Base-by-base conservation (phyloP, 805 yeast species). In the Nakazawaea wickerhamii region DNA sequence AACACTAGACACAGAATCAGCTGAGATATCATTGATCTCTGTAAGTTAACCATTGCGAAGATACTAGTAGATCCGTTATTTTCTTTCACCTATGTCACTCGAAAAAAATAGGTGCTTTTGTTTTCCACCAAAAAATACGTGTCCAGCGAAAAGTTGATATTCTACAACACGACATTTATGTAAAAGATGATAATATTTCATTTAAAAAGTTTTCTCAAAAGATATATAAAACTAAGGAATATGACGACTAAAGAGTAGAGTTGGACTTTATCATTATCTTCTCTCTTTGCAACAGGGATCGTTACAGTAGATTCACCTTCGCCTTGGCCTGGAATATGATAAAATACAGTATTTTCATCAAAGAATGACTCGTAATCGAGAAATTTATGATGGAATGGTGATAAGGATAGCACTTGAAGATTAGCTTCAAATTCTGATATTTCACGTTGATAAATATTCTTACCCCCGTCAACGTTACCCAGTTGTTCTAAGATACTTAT, bases 331-430 rank as follows among this genome's bases (percentile, higher is more conserved):
- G 4, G 10, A n/a, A 42, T 19, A 6, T 38, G 46, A 26, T 43
- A 43, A 28, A 43, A 38, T 14, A 43, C 37, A 5, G 46, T 43
- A 22, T 43, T 38, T 4, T 33, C 31, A 32, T 38, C 43, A 19
- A 43, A 43, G 22, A 34, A 43, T 1, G 46, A 34, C 23, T 43
- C 46, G 18, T 37, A 38, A 20, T 38, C 46, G 3, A 37, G 21
- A 20, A 34, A 32, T 17, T 43, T 38, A n/a, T 34, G 31, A 20
- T 38, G 46, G 17, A 43, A 43, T 9, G 46, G 46, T 5, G 42
- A 27, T 5, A 13, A n/a, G 13, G 28, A 8, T 13, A 43, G 17
- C n/a, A 38, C 42, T 11, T 34, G 26, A 3, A 43, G 7, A 5
- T 27, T 26, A 25, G 41, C 34, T 19, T 43, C 43, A 6, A 38